Evolutionary conservation across 2,329 filamentous ascomycete genomes (phyloP), one percentile per base, ranked within the genome.

Genomic region (Aspergillus candidus): DNA sequence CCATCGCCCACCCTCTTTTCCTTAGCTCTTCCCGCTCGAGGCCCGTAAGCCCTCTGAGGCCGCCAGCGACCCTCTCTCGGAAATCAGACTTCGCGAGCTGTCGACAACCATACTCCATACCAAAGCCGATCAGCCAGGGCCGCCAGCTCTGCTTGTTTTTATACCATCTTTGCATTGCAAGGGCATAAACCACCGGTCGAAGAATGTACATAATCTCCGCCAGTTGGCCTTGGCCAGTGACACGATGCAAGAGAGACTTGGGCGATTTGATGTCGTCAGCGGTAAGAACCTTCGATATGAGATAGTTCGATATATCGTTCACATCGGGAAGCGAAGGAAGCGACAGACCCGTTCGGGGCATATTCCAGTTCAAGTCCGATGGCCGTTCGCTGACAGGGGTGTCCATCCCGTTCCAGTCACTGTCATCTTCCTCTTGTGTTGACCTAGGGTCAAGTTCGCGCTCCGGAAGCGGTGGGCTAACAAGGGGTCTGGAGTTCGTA

Each of bases 201-300:
- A 97, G 69, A 52, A 97, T 95, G 64, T 95, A 91, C 37, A 98
- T 72, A n/a, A 90, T 72, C 71, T 98, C 93, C 4, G 91, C 90
- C 1, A 88, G 71, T 55, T 90, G 88, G 1, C 89, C 89, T 49
- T 85, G 83, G 1, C 93, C 76, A 3, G 64, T 68, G 27, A 74
- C 74, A 31, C 82, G 82, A 62, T 94, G 90, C n/a, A 97, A 75
- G 6, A 98, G 78, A 42, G 86, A 83, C 31, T 85, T 84, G 0
- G 93, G 88, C 0, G 91, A 87, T 65, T 95, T 96, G 72, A 98
- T 93, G 62, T 97, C 93, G 68, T 98, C 93, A 7, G 93, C 88
- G 0, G 88, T 95, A 37, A 98, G 76, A 11, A 97, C 91, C 53
- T 94, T 90, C 30, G 85, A 84, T 17, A 94, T 80, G 4, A 98